Base-by-base conservation (phyloP, 768 basidiomycete species). In the Mycena latifolia region DNA sequence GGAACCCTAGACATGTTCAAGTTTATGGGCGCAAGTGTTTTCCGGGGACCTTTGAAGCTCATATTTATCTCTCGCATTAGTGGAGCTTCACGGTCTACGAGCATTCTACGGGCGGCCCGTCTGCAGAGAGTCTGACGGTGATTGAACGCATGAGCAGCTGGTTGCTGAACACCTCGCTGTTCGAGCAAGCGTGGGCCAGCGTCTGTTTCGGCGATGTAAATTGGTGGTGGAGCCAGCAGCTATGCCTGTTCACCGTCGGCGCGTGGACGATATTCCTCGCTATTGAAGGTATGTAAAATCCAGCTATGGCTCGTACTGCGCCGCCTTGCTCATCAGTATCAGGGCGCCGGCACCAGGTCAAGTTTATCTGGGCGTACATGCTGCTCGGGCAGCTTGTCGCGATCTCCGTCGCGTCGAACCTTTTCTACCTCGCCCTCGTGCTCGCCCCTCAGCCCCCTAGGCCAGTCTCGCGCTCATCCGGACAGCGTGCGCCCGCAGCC, bases 161-260 rank as follows among this genome's bases (percentile, higher is more conserved):
- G 90, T 81, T 91, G 1, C 55, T 76, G 20, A 61, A 85, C 24
- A 89, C 89, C 0, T 78, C 78, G 0, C 78, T 91, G 0, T 91
- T 92, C 67, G 85, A 89, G 72, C 84, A 91, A 75, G 89, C 89
- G 11, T 84, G 83, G 83, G 73, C 74, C 15, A 67, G 75, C 37
- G 82, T 82, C 9, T 87, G 84, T 71, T 78, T 74, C 24, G 80
- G 82, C 31, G 76, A 80, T 0, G 63, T 82, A 47, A 86, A 85
- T 52, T 91, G 89, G 89, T 91, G 89, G 90, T 90, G 89, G 88
- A 87, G 86, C 67, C 85, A 89, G 73, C 87, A 89, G 71, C 74
- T 90, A 17, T 89, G 88, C 72, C 69, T 87, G 24, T 89, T 82
- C 77, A 89, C 89, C 5, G 84, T 81, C 8, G 86, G 88, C 1